Percentiles rank a stretch among this genome's conserved stretches.
phyloP scores from a whole-genome alignment of 257 asterid genomes.

The Lycium barbarum region DNA sequence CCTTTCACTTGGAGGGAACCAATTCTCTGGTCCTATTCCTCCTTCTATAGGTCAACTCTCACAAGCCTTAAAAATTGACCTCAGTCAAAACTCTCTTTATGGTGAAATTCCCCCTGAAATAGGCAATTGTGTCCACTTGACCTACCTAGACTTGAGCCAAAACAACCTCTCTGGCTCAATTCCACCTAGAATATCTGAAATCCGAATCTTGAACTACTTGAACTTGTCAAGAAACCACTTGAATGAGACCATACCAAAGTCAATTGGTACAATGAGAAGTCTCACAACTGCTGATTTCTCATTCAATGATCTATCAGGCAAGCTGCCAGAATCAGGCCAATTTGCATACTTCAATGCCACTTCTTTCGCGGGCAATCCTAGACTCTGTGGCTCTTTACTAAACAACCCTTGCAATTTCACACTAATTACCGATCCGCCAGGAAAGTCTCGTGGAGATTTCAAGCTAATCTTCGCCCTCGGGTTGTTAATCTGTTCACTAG shows the following conservation, averaged over 20 bases:
- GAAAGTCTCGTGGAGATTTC: constrained; percentile 59
- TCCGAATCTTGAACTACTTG: constrained; percentile 73
- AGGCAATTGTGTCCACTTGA: constrained; percentile 68
- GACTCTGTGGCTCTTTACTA: constrained; percentile 70
- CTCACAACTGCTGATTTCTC: constrained; percentile 94
- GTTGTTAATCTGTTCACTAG: constrained; percentile 65
- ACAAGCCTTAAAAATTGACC: constrained; percentile 71
- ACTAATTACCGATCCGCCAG: constrained; percentile 29
- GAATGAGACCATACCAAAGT: constrained; percentile 61
- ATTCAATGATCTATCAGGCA: constrained; percentile 81
- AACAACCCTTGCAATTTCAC: constrained; percentile 70
- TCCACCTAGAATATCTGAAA: constrained; percentile 64
- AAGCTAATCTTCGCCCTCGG: constrained; percentile 85
- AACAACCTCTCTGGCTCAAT: constrained; percentile 75
- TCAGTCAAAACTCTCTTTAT: constrained; percentile 61
- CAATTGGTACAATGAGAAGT: constrained; percentile 76
- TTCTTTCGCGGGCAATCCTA: constrained; percentile 78
- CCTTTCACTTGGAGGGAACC: constrained; percentile 67
- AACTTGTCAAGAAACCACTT: constrained; percentile 84
- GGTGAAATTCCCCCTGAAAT: constrained; percentile 79
- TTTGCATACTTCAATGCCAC: constrained; percentile 78
- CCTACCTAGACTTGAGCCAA: constrained; percentile 84
- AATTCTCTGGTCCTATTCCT: constrained; percentile 77
- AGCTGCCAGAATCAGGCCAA: constrained; percentile 86
- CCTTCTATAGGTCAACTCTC: constrained; percentile 74